A percentile compares a stretch with the other conserved stretches of the same genome.
Conservation (phyloP, 805 yeast genomes). For the Kuraishia cidri region DNA sequence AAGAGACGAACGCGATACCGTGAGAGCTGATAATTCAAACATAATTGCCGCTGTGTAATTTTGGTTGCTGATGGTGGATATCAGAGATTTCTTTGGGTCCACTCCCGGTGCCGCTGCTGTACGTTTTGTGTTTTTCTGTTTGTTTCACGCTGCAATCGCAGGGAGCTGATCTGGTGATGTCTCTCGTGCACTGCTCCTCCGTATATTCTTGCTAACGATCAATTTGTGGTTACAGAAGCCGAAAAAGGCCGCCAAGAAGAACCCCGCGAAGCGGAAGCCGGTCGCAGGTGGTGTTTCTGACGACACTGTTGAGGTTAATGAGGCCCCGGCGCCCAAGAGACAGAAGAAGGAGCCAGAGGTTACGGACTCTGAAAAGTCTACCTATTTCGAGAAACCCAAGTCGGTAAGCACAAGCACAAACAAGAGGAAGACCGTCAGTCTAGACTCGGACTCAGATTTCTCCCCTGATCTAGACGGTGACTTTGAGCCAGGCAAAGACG, state of each 20-base stretch:
- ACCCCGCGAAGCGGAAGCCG: constrained; percentile 1
- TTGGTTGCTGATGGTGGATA: constrained; percentile 24
- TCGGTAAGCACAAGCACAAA: neutral
- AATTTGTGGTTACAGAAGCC: neutral
- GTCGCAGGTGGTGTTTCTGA: too few relatives aligned
- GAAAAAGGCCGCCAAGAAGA: neutral
- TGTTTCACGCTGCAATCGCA: neutral
- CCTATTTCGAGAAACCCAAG: constrained; percentile 3
- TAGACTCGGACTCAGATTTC: neutral
- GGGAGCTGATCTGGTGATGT: neutral
- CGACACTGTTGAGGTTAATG: neutral
- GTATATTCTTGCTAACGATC: too few relatives aligned
- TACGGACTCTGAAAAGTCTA: too few relatives aligned
- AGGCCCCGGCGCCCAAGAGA: constrained; percentile 3
- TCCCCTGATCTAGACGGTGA: constrained; percentile 7
- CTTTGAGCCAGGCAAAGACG: constrained; percentile 2
- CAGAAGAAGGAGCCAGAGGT: constrained; percentile 3
- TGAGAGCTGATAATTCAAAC: too few relatives aligned
- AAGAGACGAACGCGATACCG: too few relatives aligned
- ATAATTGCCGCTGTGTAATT: too few relatives aligned
- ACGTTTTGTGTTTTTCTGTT: too few relatives aligned
- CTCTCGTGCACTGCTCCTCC: neutral
- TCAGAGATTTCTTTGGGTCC: constrained; percentile 27
- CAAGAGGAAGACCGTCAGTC: constrained; percentile 1
- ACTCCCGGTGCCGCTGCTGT: constrained; percentile 5